Conservation (phyloP, 2,329 filamentous ascomycete genomes). For the Bipolaris victoriae region DNA sequence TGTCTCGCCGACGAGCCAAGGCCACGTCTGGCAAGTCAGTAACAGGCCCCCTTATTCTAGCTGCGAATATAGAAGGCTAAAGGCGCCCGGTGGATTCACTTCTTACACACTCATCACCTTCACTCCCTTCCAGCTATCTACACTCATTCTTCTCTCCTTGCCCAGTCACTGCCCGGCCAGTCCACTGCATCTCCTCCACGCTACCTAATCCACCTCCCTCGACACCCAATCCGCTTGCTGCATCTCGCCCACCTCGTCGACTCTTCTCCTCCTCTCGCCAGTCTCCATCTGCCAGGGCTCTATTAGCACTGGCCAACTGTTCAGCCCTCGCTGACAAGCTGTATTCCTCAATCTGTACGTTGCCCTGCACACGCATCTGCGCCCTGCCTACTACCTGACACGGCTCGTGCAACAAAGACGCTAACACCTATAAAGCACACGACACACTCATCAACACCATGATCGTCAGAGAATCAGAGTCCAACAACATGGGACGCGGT, state of each 20-base stretch:
- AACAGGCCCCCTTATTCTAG: constrained; percentile 36
- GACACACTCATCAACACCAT: constrained; percentile 39
- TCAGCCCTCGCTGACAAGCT: constrained; percentile 34
- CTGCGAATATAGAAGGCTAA: constrained; percentile 41
- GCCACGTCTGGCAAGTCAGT: constrained; percentile 37
- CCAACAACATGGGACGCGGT: constrained; percentile 57
- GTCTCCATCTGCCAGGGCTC: constrained; percentile 8
- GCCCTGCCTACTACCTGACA: background rate
- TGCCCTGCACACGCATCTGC: constrained; percentile 16
- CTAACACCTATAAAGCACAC: constrained; percentile 45
- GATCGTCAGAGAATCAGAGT: constrained; percentile 52
- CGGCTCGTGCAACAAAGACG: constrained; percentile 19
- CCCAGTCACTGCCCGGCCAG: constrained; percentile 39
- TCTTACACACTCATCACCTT: constrained; percentile 28
- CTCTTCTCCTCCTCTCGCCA: constrained; percentile 31
- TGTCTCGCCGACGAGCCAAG: constrained; percentile 48
- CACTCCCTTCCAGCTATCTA: constrained; percentile 35
- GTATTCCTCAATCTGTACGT: constrained; percentile 29
- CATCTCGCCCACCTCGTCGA: constrained; percentile 19
- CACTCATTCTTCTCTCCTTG: constrained; percentile 32
- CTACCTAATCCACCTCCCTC: constrained; percentile 29
- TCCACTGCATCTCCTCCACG: constrained; percentile 37
- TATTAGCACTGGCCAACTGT: constrained; percentile 26
- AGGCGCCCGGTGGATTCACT: constrained; percentile 33
- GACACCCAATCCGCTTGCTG: too few species aligned